A percentile compares a stretch with the other conserved stretches of the same genome.
phyloP scores from a whole-genome alignment of 768 basidiomycete genomes.

The Lentinula detonsa region DNA sequence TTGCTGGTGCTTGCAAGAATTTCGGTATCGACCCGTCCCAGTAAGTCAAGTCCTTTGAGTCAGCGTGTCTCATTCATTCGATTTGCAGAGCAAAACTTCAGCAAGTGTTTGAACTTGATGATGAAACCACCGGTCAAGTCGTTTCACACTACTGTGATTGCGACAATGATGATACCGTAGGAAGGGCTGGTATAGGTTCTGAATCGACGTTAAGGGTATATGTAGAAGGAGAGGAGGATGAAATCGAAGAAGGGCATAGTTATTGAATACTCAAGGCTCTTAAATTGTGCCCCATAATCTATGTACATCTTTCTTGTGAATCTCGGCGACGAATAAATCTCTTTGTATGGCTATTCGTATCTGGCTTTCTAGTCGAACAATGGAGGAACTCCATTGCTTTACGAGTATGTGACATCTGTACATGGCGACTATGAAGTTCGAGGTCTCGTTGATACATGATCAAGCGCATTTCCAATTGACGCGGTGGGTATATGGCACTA shows the following conservation, averaged over 20 bases:
- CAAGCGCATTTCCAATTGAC: neutral
- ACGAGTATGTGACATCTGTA: no score
- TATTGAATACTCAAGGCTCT: neutral
- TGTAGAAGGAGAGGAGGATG: neutral
- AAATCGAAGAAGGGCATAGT: neutral
- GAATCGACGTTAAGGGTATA: neutral
- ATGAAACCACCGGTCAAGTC: neutral
- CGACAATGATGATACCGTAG: neutral
- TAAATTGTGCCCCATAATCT: no score
- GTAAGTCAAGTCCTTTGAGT: neutral
- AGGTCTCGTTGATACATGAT: neutral
- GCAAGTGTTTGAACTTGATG: neutral
- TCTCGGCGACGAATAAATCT: no score
- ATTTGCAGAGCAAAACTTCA: neutral
- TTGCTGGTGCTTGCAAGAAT: neutral
- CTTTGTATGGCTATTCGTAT: neutral
- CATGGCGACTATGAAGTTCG: no score
- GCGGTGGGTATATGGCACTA: neutral
- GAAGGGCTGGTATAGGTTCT: neutral
- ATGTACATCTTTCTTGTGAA: no score
- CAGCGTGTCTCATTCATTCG: neutral
- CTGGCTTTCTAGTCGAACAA: neutral
- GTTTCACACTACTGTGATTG: neutral
- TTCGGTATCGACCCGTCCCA: neutral
- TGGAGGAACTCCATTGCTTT: neutral